Evolutionary conservation across 2,329 filamentous ascomycete genomes (phyloP).

Genomic region (Trichoderma koningiopsis): DNA sequence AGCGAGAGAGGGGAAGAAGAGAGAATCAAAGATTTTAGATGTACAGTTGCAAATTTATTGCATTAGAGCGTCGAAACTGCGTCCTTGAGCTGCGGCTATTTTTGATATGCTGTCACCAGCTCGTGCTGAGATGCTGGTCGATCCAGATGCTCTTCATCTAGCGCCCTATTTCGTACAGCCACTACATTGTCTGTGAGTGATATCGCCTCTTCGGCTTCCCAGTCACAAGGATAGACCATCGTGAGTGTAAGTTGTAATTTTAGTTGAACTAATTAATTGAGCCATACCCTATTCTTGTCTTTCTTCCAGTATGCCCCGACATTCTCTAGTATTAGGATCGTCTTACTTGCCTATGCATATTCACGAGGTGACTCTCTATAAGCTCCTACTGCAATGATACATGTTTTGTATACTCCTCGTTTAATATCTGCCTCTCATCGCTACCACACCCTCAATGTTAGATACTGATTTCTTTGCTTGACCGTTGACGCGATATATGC

Average conservation of each 20-base stretch:
- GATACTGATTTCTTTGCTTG: conserved; percentile 5
- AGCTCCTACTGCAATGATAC: no score
- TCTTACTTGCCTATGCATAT: no score
- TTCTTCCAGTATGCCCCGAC: no score
- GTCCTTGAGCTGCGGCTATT: not conserved
- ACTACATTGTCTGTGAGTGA: conserved; percentile 15
- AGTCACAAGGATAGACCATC: not conserved
- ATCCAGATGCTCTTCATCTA: not conserved
- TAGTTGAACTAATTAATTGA: no score
- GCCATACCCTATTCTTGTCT: no score
- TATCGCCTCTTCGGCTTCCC: conserved; percentile 6
- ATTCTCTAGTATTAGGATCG: no score
- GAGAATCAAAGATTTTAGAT: not conserved
- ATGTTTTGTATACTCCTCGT: not conserved
- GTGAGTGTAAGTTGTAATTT: not conserved
- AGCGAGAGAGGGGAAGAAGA: no score
- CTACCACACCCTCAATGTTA: not conserved
- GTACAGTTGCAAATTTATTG: not conserved
- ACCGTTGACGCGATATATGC: not conserved
- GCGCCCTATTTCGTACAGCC: not conserved
- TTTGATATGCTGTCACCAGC: conserved; percentile 8
- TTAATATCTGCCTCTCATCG: not conserved
- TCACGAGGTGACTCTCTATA: no score
- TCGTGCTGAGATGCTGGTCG: conserved; percentile 16
- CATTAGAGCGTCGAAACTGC: conserved; percentile 4